Evolutionary conservation across 2,329 filamentous ascomycete genomes (phyloP).

Genomic region (Monosporascus sp.): DNA sequence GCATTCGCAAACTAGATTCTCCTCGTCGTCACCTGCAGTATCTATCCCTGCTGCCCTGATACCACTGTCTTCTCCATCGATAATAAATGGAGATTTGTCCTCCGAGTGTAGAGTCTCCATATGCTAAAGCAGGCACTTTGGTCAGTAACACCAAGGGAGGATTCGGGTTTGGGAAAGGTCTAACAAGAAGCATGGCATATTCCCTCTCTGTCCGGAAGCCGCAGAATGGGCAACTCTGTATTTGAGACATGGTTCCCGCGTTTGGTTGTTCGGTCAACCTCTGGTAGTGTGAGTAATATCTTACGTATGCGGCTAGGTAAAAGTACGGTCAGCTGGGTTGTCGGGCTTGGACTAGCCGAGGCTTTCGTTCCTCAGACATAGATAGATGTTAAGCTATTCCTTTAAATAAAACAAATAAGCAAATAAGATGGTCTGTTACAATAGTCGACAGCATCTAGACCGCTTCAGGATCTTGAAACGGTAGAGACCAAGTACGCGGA

Average conservation of each 20-base stretch:
- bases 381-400: no score
- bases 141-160: no score
- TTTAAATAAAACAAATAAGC: no score
- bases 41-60: background rate
- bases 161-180: constrained; percentile 6
- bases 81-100: constrained; percentile 19
- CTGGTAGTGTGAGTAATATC: no score
- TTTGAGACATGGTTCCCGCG: constrained; percentile 4
- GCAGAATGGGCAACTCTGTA: constrained; percentile 34
- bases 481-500: no score
- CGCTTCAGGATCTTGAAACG: no score
- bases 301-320: no score
- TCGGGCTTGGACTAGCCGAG: no score
- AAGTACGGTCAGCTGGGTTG: no score
- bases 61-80: constrained; percentile 4
- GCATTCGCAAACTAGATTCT: constrained; percentile 44
- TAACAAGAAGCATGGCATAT: constrained; percentile 33
- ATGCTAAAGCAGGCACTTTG: constrained; percentile 17
- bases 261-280: background rate
- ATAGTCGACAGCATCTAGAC: no score
- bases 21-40: constrained; percentile 1
- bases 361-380: no score
- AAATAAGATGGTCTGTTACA: no score
- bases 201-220: constrained; percentile 27
- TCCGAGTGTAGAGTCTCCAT: constrained; percentile 25